Evolutionary conservation across 2,329 filamentous ascomycete genomes (phyloP), one percentile per base, ranked within the genome.

Genomic region (Colletotrichum simmondsii): DNA sequence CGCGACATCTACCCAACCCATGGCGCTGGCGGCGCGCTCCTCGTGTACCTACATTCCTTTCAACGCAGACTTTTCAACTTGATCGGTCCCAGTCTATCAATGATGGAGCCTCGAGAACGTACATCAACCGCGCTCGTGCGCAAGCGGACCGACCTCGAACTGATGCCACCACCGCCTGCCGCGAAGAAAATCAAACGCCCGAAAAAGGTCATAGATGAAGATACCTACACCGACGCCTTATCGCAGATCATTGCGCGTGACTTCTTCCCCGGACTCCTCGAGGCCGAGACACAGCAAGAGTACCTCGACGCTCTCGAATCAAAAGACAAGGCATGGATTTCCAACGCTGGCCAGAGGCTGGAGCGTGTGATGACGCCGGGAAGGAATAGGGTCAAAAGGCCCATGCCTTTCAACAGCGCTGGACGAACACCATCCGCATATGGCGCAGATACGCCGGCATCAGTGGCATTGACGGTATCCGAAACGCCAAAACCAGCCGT

Each of bases 241-340:
- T 98, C 95, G 0, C 93, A 97, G 77, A 98, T 99, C 80, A 98
- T 99, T 75, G 94, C 95, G 11, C 92, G 97, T 76, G 97, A 99
- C 86, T 99, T 97, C 86, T 99, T 98, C 79, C 97, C 97, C 0
- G 97, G 96, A 0, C 87, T 99, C 0, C 85, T 95, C 5, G 95
- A 98, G 81, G 92, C 92, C 16, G 92, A 97, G 77, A 93, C 92
- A 0, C 95, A 98, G 81, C 92, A 95, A 80, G 97, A 99, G 78
- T 98, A 98, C 77, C 87, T 99, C 35, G 93, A 97, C 78, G 97
- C 97, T 0, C 84, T 98, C 10, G 95, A 97, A 10, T 97, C 95
- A 19, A 93, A 93, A 71, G 92, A 99, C 82, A 85, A 89, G 63
- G 89, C 90, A 76, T 98, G 97, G 96, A 98, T 98, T 75, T 89